Evolutionary conservation across 306 rosid genomes (phyloP).

Genomic region (Rosa lucieae): DNA sequence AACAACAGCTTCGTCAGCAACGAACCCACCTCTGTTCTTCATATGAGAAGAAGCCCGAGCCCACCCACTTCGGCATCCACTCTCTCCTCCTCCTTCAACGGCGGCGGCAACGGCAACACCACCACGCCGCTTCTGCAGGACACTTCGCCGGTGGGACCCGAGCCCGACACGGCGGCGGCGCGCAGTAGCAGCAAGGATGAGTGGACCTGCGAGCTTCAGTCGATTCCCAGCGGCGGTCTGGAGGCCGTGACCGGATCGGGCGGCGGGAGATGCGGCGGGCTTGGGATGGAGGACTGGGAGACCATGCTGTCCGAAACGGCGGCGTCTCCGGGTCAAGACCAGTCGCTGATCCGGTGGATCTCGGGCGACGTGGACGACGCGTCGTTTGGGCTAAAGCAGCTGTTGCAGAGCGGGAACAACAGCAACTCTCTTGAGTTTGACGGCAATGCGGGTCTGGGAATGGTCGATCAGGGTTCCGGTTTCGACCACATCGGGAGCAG

Average conservation of each 20-base stretch:
- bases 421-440: slow-evolving; percentile 28
- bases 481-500: slow-evolving; percentile 20
- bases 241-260: slow-evolving; percentile 23
- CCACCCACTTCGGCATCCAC: slow-evolving; percentile 52
- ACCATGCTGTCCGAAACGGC: slow-evolving; percentile 35
- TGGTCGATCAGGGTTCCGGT: slow-evolving; percentile 37
- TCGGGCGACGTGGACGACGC: slow-evolving; percentile 39
- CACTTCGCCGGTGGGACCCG: slow-evolving; percentile 17
- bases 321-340: slow-evolving; percentile 42
- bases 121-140: slow-evolving; percentile 24
- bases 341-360: slow-evolving; percentile 46
- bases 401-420: slow-evolving; percentile 27
- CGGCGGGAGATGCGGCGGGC: slow-evolving; percentile 33
- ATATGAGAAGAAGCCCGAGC: slow-evolving; percentile 50
- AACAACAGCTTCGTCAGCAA: slow-evolving; percentile 16
- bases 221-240: slow-evolving; percentile 21
- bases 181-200: slow-evolving; percentile 20
- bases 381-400: slow-evolving; percentile 32
- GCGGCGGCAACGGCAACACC: slow-evolving; percentile 23
- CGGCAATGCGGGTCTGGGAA: slow-evolving; percentile 36
- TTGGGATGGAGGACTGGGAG: slow-evolving; percentile 47
- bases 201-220: slow-evolving; percentile 36
- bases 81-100: slow-evolving; percentile 44
- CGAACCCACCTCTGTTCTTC: slow-evolving; percentile 49
- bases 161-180: not conserved